Base-by-base conservation (phyloP, 2,329 filamentous ascomycete genomes). In the Phoma sp. region DNA sequence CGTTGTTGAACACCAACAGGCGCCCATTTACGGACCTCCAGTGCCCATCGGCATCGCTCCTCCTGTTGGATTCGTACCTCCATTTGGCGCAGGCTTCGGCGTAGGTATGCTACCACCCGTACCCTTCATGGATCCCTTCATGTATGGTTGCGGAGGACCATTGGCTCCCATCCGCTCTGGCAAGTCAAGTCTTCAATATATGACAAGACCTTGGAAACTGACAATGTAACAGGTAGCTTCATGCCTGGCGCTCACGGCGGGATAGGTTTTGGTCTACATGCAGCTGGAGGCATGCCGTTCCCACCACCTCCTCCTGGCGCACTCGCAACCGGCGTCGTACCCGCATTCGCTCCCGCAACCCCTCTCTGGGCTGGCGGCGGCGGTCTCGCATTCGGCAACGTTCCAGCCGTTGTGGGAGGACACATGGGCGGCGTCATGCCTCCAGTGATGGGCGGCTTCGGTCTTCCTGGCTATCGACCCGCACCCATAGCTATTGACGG, bases 261-360 rank as follows among this genome's bases (percentile, higher is more conserved):
- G 4, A 65, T 68, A 67, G 65, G 65, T 26, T 68, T 69, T 30
- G 68, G 68, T 4, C 43, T 67, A 6, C 55, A 67, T 32, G 51
- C 49, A 10, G 45, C 51, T 18, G 60, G 54, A 5, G 62, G 65
- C 17, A 53, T 67, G 23, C 58, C 65, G 1, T 65, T 66, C 29
- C 68, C 68, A 2, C 68, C 68, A 1, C 67, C 66, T 2, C 66
- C 67, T 1, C 66, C 64, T 0, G 62, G 64, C 6, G 57, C 64
- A 2, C 51, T 66, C 2, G 61, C 58, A 4, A 64, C 61, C 1
- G 60, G 56, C 9, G 51, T 60, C 1, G 54, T 69, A 0, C 60
- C 62, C 4, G 58, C 67, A 0, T 71, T 71, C 23, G 67, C 65
- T 10, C 62, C 65, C 1, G 53, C 60, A 1, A 50, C 42, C n/a